Evolutionary conservation across 2,329 filamentous ascomycete species (phyloP), one percentile per base, ranked within the genome.

Genomic region (Aspergillus awamori): DNA sequence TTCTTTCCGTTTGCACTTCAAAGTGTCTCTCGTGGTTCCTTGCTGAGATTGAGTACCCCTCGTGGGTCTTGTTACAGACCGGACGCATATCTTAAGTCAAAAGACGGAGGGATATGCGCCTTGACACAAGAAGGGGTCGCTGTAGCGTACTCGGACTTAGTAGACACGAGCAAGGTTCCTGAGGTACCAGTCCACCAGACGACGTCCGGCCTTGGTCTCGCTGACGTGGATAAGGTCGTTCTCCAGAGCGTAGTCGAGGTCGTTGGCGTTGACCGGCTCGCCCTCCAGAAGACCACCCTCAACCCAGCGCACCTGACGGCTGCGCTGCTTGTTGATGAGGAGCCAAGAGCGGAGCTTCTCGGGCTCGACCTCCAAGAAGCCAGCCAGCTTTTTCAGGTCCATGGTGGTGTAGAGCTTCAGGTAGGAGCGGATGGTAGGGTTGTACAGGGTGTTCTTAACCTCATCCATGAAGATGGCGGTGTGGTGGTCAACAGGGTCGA

Each of bases 381-480:
- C 93, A 64, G 95, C 92, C 64, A 99, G 88, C 84, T 99, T 99
- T 84, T 94, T 95, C 65, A 99, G 85, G 74, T 99, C 95, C 94
- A 99, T 98, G 70, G 95, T 99, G 49, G 95, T 98, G 87, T 99
- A 99, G 59, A 99, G 90, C 77, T 96, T 95, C 69, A 99, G 87
- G 84, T 99, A 99, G 65, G 93, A 97, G 85, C 96, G 97, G 78
- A 99, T 91, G 49, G 93, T 97, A 48, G 95, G 95, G 78, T 92
- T 94, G 88, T 88, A 96, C 87, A 99, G 95, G 81, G 96, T 98
- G 81, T 92, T 97, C 88, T 96, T 97, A 79, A 99, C 94, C 84
- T 99, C 95, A 71, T 97, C 93, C 94, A 99, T 98, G 85, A 99
- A 99, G 81, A 99, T 90, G 72, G 91, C 85, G 67, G 97, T 88